A percentile compares a stretch with the other conserved stretches of the same genome.
phyloP scores from a whole-genome alignment of 2,329 filamentous ascomycete genomes.

The Endocalyx cinctus region DNA sequence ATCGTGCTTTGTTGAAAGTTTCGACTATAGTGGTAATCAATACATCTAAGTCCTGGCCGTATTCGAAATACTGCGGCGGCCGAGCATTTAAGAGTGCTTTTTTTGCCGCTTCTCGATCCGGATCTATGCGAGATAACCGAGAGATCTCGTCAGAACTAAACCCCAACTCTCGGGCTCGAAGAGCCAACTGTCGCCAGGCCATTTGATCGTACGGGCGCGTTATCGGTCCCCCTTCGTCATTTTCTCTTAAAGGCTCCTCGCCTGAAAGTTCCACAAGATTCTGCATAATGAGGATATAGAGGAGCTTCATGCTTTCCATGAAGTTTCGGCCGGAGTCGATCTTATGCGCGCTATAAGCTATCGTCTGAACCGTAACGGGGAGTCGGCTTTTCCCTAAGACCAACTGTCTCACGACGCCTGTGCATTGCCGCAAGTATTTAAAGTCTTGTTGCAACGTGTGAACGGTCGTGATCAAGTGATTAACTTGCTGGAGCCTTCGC shows the following conservation, averaged over 20 bases:
- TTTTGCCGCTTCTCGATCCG: slow-evolving; percentile 2
- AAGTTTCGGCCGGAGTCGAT: too few relatives aligned
- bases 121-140: slow-evolving; percentile 2
- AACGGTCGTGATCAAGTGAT: slow-evolving; percentile 3
- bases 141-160: slow-evolving; percentile 3
- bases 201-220: too few relatives aligned
- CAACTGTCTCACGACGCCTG: slow-evolving; percentile 3
- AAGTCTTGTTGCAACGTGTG: slow-evolving; percentile 4
- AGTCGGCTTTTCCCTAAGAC: neutral
- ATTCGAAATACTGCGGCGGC: neutral
- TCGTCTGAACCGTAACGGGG: slow-evolving; percentile 1
- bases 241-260: too few relatives aligned
- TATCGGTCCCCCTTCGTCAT: too few relatives aligned
- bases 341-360: too few relatives aligned
- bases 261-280: too few relatives aligned
- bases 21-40: neutral
- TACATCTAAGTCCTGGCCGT: neutral
- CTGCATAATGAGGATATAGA: too few relatives aligned
- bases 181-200: too few relatives aligned
- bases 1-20: neutral
- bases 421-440: slow-evolving; percentile 4
- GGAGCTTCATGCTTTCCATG: too few relatives aligned
- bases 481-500: slow-evolving; percentile 1
- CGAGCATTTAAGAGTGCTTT: slow-evolving; percentile 1
- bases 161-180: too few relatives aligned